A percentile compares a stretch with the other conserved stretches of the same genome.
Evolutionary conservation across 495 filamentous ascomycete species (phyloP).

Genomic region (Hypoxylon fuscum): DNA sequence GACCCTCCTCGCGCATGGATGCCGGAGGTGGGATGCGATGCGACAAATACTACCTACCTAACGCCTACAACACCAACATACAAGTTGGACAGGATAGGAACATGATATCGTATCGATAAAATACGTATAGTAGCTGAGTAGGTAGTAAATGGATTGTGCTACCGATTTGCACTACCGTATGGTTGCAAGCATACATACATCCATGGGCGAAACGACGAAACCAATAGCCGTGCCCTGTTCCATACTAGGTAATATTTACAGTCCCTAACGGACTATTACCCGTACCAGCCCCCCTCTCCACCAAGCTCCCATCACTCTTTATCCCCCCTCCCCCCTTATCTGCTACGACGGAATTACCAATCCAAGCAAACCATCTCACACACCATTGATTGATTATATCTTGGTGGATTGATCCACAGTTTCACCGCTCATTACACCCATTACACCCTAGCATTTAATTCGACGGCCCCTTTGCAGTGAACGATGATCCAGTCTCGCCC

Average conservation of each 20-base stretch:
- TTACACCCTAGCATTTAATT: conserved; percentile 31
- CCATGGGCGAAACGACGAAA: background rate
- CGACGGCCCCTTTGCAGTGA: conserved; percentile 28
- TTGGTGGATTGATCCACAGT: conserved; percentile 34
- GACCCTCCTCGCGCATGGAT: conserved; percentile 10
- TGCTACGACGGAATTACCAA: conserved; percentile 22
- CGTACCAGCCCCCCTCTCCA: conserved; percentile 2
- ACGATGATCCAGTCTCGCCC: conserved; percentile 41
- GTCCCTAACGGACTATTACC: conserved; percentile 11
- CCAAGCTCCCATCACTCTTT: background rate
- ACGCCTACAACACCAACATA: conserved; percentile 1
- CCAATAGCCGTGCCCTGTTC: background rate
- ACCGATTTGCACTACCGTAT: background rate
- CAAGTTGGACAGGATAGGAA: conserved; percentile 2
- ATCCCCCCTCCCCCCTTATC: background rate
- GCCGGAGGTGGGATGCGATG: conserved; percentile 29
- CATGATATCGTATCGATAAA: conserved; percentile 11
- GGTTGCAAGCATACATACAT: background rate
- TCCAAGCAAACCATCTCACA: conserved; percentile 33
- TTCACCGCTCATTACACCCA: conserved; percentile 39
- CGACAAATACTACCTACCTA: conserved; percentile 1
- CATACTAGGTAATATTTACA: background rate
- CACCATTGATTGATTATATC: conserved; percentile 6
- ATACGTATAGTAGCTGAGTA: no score
- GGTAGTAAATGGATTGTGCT: conserved; percentile 4